Percentiles rank a stretch among this genome's conserved stretches.
Evolutionary conservation across 2,329 filamentous ascomycete genomes (phyloP).

Genomic region (Seiridium cupressi): DNA sequence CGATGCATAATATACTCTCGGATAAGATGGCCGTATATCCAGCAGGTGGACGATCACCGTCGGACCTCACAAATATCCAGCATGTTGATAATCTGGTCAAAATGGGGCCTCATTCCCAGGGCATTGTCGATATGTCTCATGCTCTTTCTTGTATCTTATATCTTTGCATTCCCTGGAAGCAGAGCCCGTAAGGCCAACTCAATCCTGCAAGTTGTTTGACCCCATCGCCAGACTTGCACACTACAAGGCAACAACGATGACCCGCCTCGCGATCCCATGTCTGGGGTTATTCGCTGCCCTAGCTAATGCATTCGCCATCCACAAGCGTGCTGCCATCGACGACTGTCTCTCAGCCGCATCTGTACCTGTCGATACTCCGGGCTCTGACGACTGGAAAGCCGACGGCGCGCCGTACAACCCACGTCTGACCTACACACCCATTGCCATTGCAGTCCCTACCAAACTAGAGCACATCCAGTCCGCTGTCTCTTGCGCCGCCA

Average conservation of each 20-base stretch:
- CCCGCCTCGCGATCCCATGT: neutral
- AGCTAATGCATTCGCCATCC: conserved; percentile 18
- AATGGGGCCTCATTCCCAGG: neutral
- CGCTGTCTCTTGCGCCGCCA: conserved; percentile 41
- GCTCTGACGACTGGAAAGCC: conserved; percentile 25
- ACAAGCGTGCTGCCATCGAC: conserved; percentile 23
- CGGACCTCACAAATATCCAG: neutral
- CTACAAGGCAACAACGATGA: neutral
- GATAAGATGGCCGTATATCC: neutral
- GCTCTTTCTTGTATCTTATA: no score
- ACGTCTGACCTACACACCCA: conserved; percentile 29
- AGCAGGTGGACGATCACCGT: neutral
- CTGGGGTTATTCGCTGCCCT: conserved; percentile 27
- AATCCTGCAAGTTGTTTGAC: no score
- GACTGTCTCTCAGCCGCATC: conserved; percentile 23
- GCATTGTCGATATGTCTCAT: neutral
- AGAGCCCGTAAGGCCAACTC: no score
- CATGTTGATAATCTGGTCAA: neutral
- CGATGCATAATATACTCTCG: neutral
- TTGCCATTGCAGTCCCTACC: conserved; percentile 39
- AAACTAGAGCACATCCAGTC: conserved; percentile 40
- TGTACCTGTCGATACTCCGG: conserved; percentile 20
- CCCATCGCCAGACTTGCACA: no score
- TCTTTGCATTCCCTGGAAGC: no score
- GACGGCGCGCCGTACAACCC: conserved; percentile 27